These are phyloP conservation scores for Myxozyma neglecta DNA, from an alignment of 805 yeast species.

Conservation along the genomic window DNA sequence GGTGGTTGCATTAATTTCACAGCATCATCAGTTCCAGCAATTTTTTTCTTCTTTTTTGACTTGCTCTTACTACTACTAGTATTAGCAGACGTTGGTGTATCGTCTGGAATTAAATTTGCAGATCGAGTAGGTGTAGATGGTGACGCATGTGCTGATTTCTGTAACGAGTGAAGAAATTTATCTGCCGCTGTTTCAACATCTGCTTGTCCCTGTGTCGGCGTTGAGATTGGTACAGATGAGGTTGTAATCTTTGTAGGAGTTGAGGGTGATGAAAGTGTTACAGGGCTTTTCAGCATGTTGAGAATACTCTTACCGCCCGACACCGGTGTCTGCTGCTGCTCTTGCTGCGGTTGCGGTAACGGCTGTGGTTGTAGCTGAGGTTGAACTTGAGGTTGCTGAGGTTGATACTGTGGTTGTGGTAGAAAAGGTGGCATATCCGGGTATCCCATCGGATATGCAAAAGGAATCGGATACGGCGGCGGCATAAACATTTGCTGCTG, in stretches of 20 bases:
- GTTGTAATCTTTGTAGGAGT: not conserved
- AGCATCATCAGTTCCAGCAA: not conserved
- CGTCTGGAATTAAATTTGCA: not conserved
- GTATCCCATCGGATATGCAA: not conserved
- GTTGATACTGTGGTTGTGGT: not conserved
- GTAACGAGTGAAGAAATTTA: conserved; percentile 18
- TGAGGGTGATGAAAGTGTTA: not conserved
- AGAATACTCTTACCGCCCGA: conserved; percentile 6
- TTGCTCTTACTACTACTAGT: not conserved
- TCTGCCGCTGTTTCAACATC: conserved; percentile 11
- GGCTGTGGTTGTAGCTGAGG: not conserved
- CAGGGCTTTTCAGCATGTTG: not conserved
- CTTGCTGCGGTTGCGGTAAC: not conserved
- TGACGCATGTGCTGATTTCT: conserved; percentile 7
- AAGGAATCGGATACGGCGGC: not conserved
- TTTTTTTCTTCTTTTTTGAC: not conserved
- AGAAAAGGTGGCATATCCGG: not conserved
- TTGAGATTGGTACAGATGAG: not conserved
- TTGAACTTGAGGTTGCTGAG: not conserved
- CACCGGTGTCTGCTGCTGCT: not conserved
- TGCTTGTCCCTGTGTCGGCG: not conserved
- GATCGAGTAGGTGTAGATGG: not conserved
- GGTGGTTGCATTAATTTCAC: not conserved
- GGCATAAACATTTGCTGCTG: not conserved
- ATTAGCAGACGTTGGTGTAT: not conserved